phyloP scores from a whole-genome alignment of 2,329 filamentous ascomycete genomes.

The Botrytis medusae region DNA sequence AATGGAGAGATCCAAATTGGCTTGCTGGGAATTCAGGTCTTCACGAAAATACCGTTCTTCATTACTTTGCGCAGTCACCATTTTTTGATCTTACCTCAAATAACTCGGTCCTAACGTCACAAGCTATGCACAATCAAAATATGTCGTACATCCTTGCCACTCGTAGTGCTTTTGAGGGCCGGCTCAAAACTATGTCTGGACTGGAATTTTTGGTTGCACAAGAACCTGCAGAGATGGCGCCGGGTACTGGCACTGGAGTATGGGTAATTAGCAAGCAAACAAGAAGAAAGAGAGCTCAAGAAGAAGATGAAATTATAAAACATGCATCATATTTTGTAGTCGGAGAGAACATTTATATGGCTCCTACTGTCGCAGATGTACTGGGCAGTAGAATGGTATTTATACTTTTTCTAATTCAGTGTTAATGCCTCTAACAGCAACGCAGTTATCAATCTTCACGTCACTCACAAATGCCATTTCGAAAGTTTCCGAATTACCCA shows the following conservation, averaged over 20 bases:
- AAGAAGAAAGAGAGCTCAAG: constrained; percentile 55
- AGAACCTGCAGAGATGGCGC: constrained; percentile 62
- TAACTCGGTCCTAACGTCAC: constrained; percentile 61
- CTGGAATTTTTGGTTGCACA: constrained; percentile 67
- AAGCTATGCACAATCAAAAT: constrained; percentile 60
- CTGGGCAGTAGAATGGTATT: constrained; percentile 57
- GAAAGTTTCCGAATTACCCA: constrained; percentile 37
- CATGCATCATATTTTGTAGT: constrained; percentile 64
- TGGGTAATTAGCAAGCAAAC: constrained; percentile 71
- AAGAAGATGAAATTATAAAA: constrained; percentile 61
- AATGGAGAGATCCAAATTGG: constrained; percentile 58
- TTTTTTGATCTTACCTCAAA: constrained; percentile 69
- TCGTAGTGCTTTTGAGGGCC: constrained; percentile 62
- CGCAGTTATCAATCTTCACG: constrained; percentile 24
- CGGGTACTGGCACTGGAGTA: constrained; percentile 61
- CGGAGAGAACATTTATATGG: constrained; percentile 66
- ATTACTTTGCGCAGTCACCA: constrained; percentile 66
- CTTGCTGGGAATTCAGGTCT: constrained; percentile 56
- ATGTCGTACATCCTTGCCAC: constrained; percentile 59
- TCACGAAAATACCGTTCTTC: constrained; percentile 61
- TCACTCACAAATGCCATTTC: constrained; percentile 38
- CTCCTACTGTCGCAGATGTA: constrained; percentile 60
- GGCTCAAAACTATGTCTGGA: constrained; percentile 63
- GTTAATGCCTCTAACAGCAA: neutral
- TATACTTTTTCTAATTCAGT: neutral